phyloP scores from a whole-genome alignment of 2,329 filamentous ascomycete species.

The Dothidotthia symphoricarpi region DNA sequence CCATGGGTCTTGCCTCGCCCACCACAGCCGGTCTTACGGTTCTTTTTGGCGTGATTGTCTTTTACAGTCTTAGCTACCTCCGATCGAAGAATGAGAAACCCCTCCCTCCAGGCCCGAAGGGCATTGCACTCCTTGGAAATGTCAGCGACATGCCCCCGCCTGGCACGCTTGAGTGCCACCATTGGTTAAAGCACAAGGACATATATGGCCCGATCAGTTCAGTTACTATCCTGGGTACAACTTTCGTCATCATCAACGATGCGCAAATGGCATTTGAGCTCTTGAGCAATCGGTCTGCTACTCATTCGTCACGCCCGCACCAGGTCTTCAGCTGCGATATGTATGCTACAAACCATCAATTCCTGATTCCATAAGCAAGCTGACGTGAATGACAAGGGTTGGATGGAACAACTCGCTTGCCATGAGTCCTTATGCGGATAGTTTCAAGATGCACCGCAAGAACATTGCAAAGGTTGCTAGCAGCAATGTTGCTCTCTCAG shows the following conservation, averaged over 20 bases:
- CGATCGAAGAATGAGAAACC: conserved; percentile 15
- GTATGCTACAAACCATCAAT: no score
- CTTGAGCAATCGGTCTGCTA: conserved; percentile 19
- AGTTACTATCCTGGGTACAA: conserved; percentile 29
- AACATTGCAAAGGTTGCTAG: conserved; percentile 30
- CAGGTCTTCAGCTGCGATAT: conserved; percentile 28
- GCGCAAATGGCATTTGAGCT: conserved; percentile 27
- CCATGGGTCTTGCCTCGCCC: no score
- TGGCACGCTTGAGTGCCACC: conserved; percentile 41
- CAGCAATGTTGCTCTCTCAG: conserved; percentile 17
- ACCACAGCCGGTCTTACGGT: not conserved
- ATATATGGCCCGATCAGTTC: conserved; percentile 35
- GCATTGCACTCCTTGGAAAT: conserved; percentile 52
- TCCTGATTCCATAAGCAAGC: no score
- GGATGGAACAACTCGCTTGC: conserved; percentile 27
- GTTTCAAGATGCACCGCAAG: conserved; percentile 24
- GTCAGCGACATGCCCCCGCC: conserved; percentile 48
- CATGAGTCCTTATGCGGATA: conserved; percentile 21
- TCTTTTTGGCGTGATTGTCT: no score
- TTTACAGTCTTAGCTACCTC: no score
- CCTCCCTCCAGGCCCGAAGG: conserved; percentile 53
- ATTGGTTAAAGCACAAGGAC: conserved; percentile 49
- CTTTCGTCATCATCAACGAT: conserved; percentile 33
- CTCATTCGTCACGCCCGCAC: conserved; percentile 22
- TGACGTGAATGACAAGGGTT: conserved; percentile 15